Evolutionary conservation across 2,329 filamentous ascomycete species (phyloP).

Genomic region (Exophiala xenobiotica): DNA sequence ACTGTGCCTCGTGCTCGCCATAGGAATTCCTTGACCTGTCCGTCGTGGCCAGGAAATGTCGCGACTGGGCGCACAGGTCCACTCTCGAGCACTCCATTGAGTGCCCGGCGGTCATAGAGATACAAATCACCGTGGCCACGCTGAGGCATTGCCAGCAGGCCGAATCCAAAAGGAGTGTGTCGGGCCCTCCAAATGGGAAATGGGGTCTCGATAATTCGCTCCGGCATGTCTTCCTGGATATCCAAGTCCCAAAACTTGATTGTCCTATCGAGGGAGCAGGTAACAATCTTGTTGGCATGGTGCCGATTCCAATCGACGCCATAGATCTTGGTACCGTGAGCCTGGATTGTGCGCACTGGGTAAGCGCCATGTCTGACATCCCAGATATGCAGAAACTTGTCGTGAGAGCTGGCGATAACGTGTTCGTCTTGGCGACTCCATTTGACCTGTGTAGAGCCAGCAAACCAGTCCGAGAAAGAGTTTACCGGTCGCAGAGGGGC

Average conservation of each 20-base stretch:
- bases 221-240: conserved; percentile 61
- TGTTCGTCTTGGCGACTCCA: conserved; percentile 87
- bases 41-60: conserved; percentile 56
- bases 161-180: conserved; percentile 85
- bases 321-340: conserved; percentile 91
- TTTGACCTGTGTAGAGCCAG: conserved; percentile 91
- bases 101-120: conserved; percentile 67
- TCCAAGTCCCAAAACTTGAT: conserved; percentile 92
- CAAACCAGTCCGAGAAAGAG: conserved; percentile 89
- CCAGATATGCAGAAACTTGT: conserved; percentile 85
- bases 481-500: conserved; percentile 69
- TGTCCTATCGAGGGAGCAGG: conserved; percentile 85
- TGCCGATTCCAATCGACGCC: conserved; percentile 92
- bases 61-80: conserved; percentile 45
- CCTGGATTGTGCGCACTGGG: conserved; percentile 79
- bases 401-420: conserved; percentile 86
- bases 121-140: conserved; percentile 81
- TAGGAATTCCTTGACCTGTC: conserved; percentile 82
- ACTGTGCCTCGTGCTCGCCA: conserved; percentile 76
- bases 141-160: conserved; percentile 87
- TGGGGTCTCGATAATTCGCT: conserved; percentile 74
- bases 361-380: conserved; percentile 76
- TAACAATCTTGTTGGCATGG: conserved; percentile 69
- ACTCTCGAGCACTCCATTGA: conserved; percentile 34
- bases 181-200: conserved; percentile 90